phyloP scores from a whole-genome alignment of 2,329 filamentous ascomycete genomes.

The Monilinia polystroma region DNA sequence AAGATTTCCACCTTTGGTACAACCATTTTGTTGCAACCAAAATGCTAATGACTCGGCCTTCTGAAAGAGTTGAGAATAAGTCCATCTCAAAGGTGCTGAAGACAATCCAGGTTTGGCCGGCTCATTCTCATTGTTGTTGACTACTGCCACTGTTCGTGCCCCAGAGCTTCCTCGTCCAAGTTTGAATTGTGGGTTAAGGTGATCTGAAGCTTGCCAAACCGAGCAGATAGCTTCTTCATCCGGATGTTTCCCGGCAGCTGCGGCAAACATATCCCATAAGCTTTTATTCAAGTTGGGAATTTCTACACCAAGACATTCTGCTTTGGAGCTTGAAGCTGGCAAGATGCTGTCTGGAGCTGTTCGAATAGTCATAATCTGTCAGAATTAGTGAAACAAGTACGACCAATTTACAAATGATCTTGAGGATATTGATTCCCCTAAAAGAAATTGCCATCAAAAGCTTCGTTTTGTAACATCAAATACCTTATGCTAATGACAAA shows the following conservation, averaged over 20 bases:
- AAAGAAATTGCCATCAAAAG: not conserved
- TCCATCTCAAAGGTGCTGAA: slow-evolving; percentile 15
- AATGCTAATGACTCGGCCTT: not conserved
- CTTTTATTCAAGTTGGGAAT: slow-evolving; percentile 4
- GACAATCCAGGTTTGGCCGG: too few relatives aligned
- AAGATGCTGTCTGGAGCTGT: not conserved
- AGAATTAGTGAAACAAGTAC: not conserved
- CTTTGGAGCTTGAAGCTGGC: not conserved
- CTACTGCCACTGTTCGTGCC: not conserved
- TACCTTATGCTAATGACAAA: not conserved
- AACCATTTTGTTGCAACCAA: slow-evolving; percentile 7
- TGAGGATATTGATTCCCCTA: not conserved
- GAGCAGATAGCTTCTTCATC: slow-evolving; percentile 21
- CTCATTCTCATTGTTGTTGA: not conserved
- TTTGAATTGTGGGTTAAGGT: not conserved
- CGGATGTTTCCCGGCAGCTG: slow-evolving; percentile 2
- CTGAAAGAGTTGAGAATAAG: not conserved
- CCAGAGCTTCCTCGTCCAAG: not conserved
- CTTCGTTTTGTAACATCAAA: not conserved
- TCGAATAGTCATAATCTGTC: not conserved
- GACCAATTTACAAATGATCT: not conserved
- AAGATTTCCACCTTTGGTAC: slow-evolving; percentile 15
- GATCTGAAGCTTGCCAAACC: slow-evolving; percentile 12
- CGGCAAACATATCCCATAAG: slow-evolving; percentile 23
- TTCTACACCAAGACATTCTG: not conserved